These are phyloP conservation scores for Lasiodiplodia gonubiensis DNA, from an alignment of 2,329 filamentous ascomycete species.

Conservation along the genomic window DNA sequence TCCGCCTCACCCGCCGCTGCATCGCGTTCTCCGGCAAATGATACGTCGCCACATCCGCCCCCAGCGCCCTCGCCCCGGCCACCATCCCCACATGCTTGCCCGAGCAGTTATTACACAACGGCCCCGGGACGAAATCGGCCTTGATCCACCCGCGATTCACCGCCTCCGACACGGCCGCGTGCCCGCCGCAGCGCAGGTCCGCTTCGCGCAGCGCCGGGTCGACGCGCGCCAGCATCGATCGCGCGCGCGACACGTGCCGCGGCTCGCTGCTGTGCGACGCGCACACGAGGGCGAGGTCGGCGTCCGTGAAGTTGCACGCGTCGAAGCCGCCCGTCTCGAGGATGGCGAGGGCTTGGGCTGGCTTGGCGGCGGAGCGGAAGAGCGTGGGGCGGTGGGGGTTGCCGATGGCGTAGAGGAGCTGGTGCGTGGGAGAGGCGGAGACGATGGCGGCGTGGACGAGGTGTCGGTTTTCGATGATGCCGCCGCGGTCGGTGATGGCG, in stretches of 20 bases:
- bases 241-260: slow-evolving; percentile 47
- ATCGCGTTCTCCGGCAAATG: slow-evolving; percentile 38
- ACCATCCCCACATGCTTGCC: slow-evolving; percentile 58
- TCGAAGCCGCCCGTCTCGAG: slow-evolving; percentile 51
- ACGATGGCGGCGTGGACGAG: slow-evolving; percentile 45
- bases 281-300: slow-evolving; percentile 55
- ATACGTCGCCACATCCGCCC: slow-evolving; percentile 37
- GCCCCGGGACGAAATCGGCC: slow-evolving; percentile 45
- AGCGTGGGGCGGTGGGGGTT: slow-evolving; percentile 52
- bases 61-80: slow-evolving; percentile 49
- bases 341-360: slow-evolving; percentile 53
- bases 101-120: slow-evolving; percentile 55
- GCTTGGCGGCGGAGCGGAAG: slow-evolving; percentile 55
- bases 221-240: slow-evolving; percentile 47
- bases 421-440: slow-evolving; percentile 41
- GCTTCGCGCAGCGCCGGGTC: slow-evolving; percentile 37
- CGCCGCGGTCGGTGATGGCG: slow-evolving; percentile 16
- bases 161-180: slow-evolving; percentile 34
- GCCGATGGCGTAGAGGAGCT: slow-evolving; percentile 50
- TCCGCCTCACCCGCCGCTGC: slow-evolving; percentile 47
- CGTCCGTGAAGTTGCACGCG: slow-evolving; percentile 45
- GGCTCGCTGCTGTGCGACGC: slow-evolving; percentile 56
- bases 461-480: slow-evolving; percentile 37
- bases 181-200: slow-evolving; percentile 53
- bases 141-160: slow-evolving; percentile 51